A percentile compares a stretch with the other conserved stretches of the same genome.
Evolutionary conservation across 1,284 basidiomycete species (phyloP).

Genomic region (Naganishia cerealis): DNA sequence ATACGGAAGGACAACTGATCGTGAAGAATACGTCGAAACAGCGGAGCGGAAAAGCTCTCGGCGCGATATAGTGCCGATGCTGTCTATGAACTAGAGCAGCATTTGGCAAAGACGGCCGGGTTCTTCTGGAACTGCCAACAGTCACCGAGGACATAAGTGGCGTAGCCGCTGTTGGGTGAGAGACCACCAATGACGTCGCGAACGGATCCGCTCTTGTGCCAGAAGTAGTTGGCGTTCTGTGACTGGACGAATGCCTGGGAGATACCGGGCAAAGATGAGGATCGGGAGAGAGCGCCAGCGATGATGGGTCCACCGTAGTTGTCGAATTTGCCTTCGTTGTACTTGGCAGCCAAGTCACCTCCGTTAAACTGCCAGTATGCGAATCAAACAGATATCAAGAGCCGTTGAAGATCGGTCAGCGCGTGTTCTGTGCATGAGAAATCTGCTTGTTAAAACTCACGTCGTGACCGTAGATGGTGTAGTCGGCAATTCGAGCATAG

Average conservation of each 20-base stretch:
- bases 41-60: not conserved
- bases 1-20: no score
- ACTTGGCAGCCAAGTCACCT: not conserved
- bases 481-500: conserved; percentile 23
- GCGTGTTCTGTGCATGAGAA: no score
- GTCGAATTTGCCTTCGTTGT: conserved; percentile 11
- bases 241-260: conserved; percentile 22
- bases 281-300: conserved; percentile 2
- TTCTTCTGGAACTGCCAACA: not conserved
- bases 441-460: not conserved
- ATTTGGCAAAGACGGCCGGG: conserved; percentile 7
- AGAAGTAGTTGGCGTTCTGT: conserved; percentile 28
- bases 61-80: not conserved
- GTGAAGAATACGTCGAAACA: not conserved
- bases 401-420: not conserved
- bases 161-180: conserved; percentile 5
- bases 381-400: not conserved
- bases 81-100: not conserved
- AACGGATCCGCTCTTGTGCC: conserved; percentile 21
- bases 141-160: conserved; percentile 10
- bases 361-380: conserved; percentile 1
- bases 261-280: not conserved
- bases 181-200: conserved; percentile 11
- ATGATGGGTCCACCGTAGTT: conserved; percentile 23
- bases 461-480: conserved; percentile 14